Evolutionary conservation across 257 asterid species (phyloP), one percentile per base, ranked within the genome.

Genomic region (Osmanthus fragrans): DNA sequence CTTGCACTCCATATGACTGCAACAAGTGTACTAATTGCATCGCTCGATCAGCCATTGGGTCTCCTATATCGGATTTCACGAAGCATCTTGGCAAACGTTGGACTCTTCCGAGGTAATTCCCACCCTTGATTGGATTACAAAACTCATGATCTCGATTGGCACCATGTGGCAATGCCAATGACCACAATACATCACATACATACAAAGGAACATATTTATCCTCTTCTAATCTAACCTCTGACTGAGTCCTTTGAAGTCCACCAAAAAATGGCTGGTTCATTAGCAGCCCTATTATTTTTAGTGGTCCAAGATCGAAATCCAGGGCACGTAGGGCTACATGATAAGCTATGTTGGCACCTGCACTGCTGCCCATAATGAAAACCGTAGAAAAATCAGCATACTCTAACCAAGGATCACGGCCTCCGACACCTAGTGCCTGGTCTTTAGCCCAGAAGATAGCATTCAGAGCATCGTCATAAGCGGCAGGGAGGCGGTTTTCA

Each of bases 401-500:
- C 51, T 83, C 86, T 78, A 82, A 36, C 86, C 86, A 79, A 1
- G 86, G 83, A 29, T 82, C 86, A 0, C 73, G 83, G 7, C 83
- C 87, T 7, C 85, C 82, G 9, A 27, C 39, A 0, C 77, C 77
- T 2, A 58, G 40, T 4, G 87, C 84, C 54, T 86, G 87, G 73
- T 77, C 63, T 32, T 51, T 45, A 19, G 49, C 83, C 89, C 88
- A 84, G 36, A 66, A 23, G 65, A 86, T 63, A 27, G 80, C 84
- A 32, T 70, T 74, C 4, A 86, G 72, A 2, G 87, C 87, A 70
- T 86, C 89, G 70, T 86, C 87, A 16, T 70, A 86, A 36, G 89
- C 84, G 9, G 83, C 83, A 1, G 88, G 90, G 77, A 86, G 83
- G 49, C 88, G 83, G 72, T 84, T 71, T 82, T 86, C 90, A 0